These are phyloP conservation scores for Brassica carinata DNA, from an alignment of 345 rosid genomes.

Conservation along the genomic window DNA sequence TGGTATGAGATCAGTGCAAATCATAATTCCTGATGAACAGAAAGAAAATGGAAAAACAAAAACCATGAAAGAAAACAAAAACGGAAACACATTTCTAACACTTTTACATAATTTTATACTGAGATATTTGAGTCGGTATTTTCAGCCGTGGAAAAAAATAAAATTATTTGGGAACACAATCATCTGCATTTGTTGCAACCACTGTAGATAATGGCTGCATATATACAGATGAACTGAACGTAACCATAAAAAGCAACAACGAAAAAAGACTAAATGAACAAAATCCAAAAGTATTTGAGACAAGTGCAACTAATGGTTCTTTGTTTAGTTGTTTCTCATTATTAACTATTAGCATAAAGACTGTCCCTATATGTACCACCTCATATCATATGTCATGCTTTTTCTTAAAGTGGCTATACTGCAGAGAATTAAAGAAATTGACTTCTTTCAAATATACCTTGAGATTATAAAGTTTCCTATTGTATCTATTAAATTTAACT, in stretches of 20 bases:
- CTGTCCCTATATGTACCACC: conserved; percentile 28
- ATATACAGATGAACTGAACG: conserved; percentile 36
- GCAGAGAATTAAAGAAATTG: conserved; percentile 8
- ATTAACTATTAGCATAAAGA: conserved; percentile 24
- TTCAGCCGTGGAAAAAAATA: conserved; percentile 14
- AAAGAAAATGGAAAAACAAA: neutral
- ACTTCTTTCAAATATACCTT: neutral
- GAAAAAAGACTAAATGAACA: conserved; percentile 29
- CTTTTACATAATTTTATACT: neutral
- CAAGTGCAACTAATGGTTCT: conserved; percentile 30
- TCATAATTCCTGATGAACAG: neutral
- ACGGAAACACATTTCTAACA: neutral
- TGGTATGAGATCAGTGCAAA: neutral
- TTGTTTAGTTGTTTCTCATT: conserved; percentile 33
- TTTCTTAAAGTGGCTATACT: conserved; percentile 18
- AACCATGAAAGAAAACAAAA: neutral
- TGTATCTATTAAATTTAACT: neutral
- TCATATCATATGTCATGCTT: conserved; percentile 29
- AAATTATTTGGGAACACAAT: conserved; percentile 31
- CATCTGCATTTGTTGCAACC: conserved; percentile 40
- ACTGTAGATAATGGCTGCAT: conserved; percentile 33
- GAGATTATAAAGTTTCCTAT: neutral
- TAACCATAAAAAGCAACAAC: conserved; percentile 31
- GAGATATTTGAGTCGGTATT: neutral
- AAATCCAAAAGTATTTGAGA: conserved; percentile 36